Evolutionary conservation across 2,329 filamentous ascomycete species (phyloP), one percentile per base, ranked within the genome.

Genomic region (Aschersonia sp.): DNA sequence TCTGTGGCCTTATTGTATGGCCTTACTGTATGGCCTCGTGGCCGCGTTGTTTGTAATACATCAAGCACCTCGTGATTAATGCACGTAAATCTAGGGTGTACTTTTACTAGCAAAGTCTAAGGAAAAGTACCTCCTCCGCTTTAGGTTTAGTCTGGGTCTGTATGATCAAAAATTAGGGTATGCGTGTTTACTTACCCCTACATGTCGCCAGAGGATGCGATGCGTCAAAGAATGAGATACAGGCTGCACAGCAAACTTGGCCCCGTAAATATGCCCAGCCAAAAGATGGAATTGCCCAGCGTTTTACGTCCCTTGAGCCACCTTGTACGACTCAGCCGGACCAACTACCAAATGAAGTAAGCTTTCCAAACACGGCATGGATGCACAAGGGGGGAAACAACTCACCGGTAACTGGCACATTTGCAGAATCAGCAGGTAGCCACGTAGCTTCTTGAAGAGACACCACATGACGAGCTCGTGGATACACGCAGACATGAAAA

Each of bases 401-500:
- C 68, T 43, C 56, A 73, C 70, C 35, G 85, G 85, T 43, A 89
- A 62, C 63, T 90, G 85, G 52, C 72, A 72, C 75, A 90, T 79
- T 60, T 89, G 85, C 56, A 85, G 63, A n/a, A 78, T 65, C 29
- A 88, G 73, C 43, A 88, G 63, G 56, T 88, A 88, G 0, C 84
- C 84, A 40, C 84, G 69, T 8, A 88, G 70, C 63, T 87, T 87
- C 62, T 82, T 83, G 62, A 89, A 89, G 35, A 89, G 70, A 54
- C 84, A 85, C 69, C 81, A 83, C 85, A 88, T 88, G 57, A 87
- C 74, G 43, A 88, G 66, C 61, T 89, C 85, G 57, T 88, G 83
- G 22, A 85, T 72, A 52, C 81, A 73, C 0, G 83, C 82, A 6
- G 76, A 82, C 14, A 88, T 66, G 53, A 87, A 71, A 58, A 88